Evolutionary conservation across 176 grass and related monocot species (phyloP).

Genomic region (Olyra latifolia): DNA sequence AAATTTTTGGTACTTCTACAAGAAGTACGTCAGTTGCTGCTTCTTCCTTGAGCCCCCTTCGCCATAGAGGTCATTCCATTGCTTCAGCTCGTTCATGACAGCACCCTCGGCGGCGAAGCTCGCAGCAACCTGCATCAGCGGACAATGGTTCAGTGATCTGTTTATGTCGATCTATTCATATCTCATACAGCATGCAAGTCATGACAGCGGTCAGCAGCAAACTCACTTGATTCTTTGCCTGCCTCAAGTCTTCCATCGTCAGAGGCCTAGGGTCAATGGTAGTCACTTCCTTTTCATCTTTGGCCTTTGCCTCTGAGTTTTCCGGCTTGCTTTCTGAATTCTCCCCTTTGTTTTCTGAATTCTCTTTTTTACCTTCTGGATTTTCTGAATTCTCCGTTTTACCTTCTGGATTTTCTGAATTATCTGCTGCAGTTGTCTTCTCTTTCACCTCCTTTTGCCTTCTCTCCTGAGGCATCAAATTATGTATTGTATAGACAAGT

Average conservation of each 20-base stretch:
- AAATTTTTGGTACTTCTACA: constrained; percentile 47
- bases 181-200: not conserved
- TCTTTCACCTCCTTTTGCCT: constrained; percentile 40
- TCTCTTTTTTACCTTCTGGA: not conserved
- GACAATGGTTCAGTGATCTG: not conserved
- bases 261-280: constrained; percentile 61
- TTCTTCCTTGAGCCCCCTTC: constrained; percentile 95
- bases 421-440: not conserved
- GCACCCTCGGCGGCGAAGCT: constrained; percentile 81
- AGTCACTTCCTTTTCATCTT: constrained; percentile 28
- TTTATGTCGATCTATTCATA: not conserved
- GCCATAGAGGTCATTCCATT: constrained; percentile 87
- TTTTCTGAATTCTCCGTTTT: constrained; percentile 17
- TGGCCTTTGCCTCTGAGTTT: constrained; percentile 25
- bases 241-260: constrained; percentile 89
- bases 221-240: constrained; percentile 90
- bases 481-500: not conserved
- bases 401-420: constrained; percentile 14
- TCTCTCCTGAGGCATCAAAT: constrained; percentile 41
- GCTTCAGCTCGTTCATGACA: constrained; percentile 88
- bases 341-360: constrained; percentile 3
- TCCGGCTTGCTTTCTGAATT: constrained; percentile 27
- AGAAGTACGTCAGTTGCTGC: constrained; percentile 88
- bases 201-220: not conserved
- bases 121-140: constrained; percentile 61